A percentile compares a stretch with the other conserved stretches of the same genome.
phyloP scores from a whole-genome alignment of 129 eudicot species.

The Flaveria sonorensis region DNA sequence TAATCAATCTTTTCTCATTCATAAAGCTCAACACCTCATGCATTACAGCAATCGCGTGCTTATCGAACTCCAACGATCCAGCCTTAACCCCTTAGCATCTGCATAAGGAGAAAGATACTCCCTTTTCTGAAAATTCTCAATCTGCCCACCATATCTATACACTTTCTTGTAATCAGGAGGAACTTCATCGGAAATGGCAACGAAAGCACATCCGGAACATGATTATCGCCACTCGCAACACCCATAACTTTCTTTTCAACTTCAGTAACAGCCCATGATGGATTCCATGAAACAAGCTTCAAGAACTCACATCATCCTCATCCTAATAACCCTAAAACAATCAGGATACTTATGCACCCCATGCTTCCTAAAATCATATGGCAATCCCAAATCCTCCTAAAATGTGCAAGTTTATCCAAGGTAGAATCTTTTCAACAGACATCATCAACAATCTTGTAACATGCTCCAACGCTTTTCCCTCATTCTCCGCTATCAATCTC shows the following conservation, averaged over 20 bases:
- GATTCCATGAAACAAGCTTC: slow-evolving; percentile 86
- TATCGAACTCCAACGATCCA: slow-evolving; percentile 82
- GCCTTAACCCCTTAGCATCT: slow-evolving; percentile 74
- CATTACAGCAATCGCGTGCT: slow-evolving; percentile 95
- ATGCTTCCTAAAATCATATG: slow-evolving; percentile 66
- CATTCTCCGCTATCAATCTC: slow-evolving; percentile 44
- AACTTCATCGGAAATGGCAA: slow-evolving; percentile 72
- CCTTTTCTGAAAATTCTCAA: slow-evolving; percentile 74
- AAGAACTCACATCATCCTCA: slow-evolving; percentile 74
- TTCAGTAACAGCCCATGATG: slow-evolving; percentile 73
- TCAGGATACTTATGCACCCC: slow-evolving; percentile 44
- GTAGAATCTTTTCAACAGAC: slow-evolving; percentile 59
- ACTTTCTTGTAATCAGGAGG: slow-evolving; percentile 65
- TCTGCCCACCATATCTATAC: slow-evolving; percentile 57
- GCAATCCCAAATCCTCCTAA: slow-evolving; percentile 91
- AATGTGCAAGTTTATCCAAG: slow-evolving; percentile 62
- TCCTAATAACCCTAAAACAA: slow-evolving; percentile 56
- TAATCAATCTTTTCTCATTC: slow-evolving; percentile 78
- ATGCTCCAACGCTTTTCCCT: slow-evolving; percentile 62
- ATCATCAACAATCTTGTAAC: slow-evolving; percentile 86
- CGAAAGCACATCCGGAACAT: slow-evolving; percentile 67
- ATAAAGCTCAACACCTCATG: slow-evolving; percentile 93
- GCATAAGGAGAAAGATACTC: slow-evolving; percentile 80
- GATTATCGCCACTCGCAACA: slow-evolving; percentile 33
- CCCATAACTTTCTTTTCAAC: slow-evolving; percentile 62